Evolutionary conservation across 495 filamentous ascomycete genomes (phyloP), one percentile per base, ranked within the genome.

Genomic region (Penicillium ucsense): DNA sequence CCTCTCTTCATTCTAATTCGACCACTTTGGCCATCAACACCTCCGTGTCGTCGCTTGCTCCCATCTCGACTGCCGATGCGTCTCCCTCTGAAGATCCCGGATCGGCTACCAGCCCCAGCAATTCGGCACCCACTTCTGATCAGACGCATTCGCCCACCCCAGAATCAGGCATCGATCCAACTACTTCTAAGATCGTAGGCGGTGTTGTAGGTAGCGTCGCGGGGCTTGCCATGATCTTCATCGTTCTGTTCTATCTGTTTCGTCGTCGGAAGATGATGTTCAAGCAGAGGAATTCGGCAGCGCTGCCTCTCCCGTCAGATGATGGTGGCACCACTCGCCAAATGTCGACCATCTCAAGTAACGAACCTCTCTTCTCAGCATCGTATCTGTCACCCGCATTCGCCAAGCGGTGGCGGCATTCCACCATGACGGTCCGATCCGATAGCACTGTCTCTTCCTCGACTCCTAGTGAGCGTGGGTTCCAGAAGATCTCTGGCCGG

Each of bases 161-260:
- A 31, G 53, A 47, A 12, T 48, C 64, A 29, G 50, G 51, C 7
- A 50, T 48, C 33, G 45, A 48, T 28, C 42, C 55, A 7, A 56
- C 48, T 11, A 71, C 66, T 7, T 48, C 60, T 9, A 57, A 63
- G 29, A 64, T 86, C 27, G 78, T 83, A 5, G 83, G 83, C 11
- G 77, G 83, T 30, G 79, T 87, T 8, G 68, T 86, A 6, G 83
- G 83, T 27, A 76, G 79, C 35, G 64, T 85, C 35, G 81, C 83
- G 38, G 83, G 81, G 11, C 62, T 83, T 8, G 77, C 80, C 6
- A 52, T 84, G 31, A 50, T 85, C 40, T 50, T 83, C 6, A 49
- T 83, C 8, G 43, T 81, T 38, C 54, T 79, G 0, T 67, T 85
- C 36, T 69, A 71, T 50, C 44, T 82, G 36, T 55, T 84, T 11